phyloP scores from a whole-genome alignment of 139 green algal species.

The Chlorella sorokiniana region DNA sequence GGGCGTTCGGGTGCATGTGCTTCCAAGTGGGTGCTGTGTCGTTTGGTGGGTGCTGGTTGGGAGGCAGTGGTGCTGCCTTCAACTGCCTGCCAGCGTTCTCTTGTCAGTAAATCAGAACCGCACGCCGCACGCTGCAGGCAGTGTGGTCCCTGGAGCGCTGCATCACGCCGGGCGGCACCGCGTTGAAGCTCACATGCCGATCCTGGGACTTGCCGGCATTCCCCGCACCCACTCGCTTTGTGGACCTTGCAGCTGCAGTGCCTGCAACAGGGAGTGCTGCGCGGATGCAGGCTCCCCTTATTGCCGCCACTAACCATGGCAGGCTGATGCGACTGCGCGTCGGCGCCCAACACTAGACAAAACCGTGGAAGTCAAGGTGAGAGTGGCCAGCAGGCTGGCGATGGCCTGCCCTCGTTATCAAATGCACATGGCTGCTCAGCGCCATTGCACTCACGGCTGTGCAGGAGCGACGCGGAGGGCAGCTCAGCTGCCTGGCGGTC shows the following conservation, averaged over 20 bases:
- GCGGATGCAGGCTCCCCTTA: not conserved
- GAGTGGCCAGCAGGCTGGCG: no score
- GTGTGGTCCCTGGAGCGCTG: conserved; percentile 6
- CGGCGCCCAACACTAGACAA: not conserved
- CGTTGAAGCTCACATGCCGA: not conserved
- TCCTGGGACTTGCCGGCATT: not conserved
- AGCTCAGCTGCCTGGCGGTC: no score
- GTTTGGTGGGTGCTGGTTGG: not conserved
- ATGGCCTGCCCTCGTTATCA: no score
- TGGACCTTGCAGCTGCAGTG: not conserved
- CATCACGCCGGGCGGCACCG: not conserved
- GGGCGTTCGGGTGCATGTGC: no score
- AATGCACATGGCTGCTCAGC: no score
- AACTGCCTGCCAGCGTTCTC: not conserved
- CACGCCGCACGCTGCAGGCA: not conserved
- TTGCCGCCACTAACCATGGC: not conserved
- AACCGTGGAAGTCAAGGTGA: not conserved
- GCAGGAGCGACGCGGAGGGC: no score
- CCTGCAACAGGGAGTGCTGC: not conserved
- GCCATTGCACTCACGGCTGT: no score
- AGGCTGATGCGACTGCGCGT: conserved; percentile 6
- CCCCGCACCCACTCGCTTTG: not conserved
- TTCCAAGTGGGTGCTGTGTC: no score
- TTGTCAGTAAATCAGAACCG: not conserved
- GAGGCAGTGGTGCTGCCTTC: no score